These are phyloP conservation scores for Talaromyces ruber DNA, from an alignment of 495 filamentous ascomycete genomes.

Conservation along the genomic window DNA sequence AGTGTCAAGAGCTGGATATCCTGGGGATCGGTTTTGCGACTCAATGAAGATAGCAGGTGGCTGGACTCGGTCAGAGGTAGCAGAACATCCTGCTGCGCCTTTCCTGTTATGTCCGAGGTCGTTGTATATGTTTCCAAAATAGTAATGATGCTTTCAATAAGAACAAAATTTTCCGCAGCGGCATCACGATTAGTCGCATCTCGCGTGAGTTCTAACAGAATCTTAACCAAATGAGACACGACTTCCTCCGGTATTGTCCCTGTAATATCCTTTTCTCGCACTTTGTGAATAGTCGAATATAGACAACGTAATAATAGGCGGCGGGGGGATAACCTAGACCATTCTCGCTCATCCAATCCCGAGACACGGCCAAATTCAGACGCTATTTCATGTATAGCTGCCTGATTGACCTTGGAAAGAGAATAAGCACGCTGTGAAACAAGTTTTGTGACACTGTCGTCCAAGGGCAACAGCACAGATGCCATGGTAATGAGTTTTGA, in stretches of 20 bases:
- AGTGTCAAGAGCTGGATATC: conserved; percentile 17
- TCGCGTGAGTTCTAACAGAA: conserved; percentile 14
- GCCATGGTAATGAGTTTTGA: conserved; percentile 22
- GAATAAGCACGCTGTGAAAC: conserved; percentile 10
- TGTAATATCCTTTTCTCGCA: conserved; percentile 22
- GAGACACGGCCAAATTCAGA: conserved; percentile 9
- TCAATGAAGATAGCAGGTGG: conserved; percentile 16
- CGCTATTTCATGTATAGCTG: conserved; percentile 19
- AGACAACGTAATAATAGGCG: conserved; percentile 24
- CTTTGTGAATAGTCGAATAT: conserved; percentile 13
- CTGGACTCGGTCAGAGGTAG: conserved; percentile 20
- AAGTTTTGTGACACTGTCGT: conserved; percentile 19
- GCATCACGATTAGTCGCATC: neutral
- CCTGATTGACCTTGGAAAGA: conserved; percentile 23
- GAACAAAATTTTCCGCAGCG: conserved; percentile 9
- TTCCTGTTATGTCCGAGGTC: conserved; percentile 13
- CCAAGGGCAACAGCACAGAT: conserved; percentile 14
- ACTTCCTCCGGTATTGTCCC: conserved; percentile 16
- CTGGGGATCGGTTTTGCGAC: conserved; percentile 4
- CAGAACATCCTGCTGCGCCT: conserved; percentile 18
- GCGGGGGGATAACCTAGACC: conserved; percentile 21
- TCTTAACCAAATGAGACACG: conserved; percentile 16
- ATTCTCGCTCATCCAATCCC: conserved; percentile 6
- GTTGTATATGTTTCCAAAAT: conserved; percentile 56
- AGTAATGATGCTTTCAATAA: conserved; percentile 38